Conservation (phyloP, 306 rosid species). For the Lotus japonicus region DNA sequence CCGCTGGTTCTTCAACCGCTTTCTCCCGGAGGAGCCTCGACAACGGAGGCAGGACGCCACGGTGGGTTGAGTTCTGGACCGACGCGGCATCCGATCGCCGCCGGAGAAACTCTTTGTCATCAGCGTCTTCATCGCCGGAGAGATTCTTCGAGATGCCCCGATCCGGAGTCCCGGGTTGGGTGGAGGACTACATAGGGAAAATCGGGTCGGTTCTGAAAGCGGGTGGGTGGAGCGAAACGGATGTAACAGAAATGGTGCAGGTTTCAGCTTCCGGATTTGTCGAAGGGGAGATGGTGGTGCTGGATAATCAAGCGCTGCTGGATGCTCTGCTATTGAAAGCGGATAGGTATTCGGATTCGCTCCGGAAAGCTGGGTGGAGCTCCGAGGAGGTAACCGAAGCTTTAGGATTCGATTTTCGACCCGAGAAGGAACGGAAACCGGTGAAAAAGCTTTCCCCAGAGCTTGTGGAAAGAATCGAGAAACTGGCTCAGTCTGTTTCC, state of each 20-base stretch:
- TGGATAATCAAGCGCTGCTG: conserved; percentile 79
- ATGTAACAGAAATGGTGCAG: conserved; percentile 58
- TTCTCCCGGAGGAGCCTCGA: conserved; percentile 81
- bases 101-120: conserved; percentile 50
- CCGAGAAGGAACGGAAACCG: conserved; percentile 77
- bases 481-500: conserved; percentile 88
- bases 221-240: conserved; percentile 94
- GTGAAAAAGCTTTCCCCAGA: conserved; percentile 77
- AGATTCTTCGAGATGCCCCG: conserved; percentile 54
- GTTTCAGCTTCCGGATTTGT: conserved; percentile 84
- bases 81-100: conserved; percentile 84
- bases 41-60: conserved; percentile 63
- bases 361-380: conserved; percentile 98
- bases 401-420: conserved; percentile 84
- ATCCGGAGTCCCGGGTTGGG: conserved; percentile 64
- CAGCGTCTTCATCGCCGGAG: conserved; percentile 65
- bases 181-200: conserved; percentile 62
- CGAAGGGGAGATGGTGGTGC: conserved; percentile 65
- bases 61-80: conserved; percentile 99
- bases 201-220: conserved; percentile 65
- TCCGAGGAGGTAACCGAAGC: conserved; percentile 92
- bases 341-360: conserved; percentile 68
- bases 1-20: conserved; percentile 54
- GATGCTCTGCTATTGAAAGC: conserved; percentile 82
- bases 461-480: conserved; percentile 63